Conservation (phyloP, 2,329 filamentous ascomycete species). For the Nigrospora oryzae region DNA sequence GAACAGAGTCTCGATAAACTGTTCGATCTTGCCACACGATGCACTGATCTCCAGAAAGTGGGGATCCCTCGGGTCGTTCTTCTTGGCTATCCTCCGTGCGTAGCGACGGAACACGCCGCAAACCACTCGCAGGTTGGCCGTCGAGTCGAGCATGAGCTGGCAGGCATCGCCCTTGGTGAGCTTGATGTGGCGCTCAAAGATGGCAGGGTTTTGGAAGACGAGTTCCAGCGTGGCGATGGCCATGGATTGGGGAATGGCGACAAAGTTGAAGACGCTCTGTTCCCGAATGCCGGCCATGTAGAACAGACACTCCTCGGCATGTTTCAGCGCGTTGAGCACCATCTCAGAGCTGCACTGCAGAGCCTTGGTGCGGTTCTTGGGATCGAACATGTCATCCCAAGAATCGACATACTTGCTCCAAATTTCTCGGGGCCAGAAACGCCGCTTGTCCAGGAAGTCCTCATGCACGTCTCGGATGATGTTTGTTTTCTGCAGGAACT, state of each 20-base stretch:
- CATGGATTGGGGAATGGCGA: constrained; percentile 94
- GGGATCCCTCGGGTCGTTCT: constrained; percentile 89
- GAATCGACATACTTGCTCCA: constrained; percentile 92
- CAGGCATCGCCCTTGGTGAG: constrained; percentile 95
- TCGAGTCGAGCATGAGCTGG: constrained; percentile 82
- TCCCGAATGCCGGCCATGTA: constrained; percentile 93
- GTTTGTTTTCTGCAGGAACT: constrained; percentile 97
- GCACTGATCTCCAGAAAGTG: constrained; percentile 89
- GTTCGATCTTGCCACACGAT: constrained; percentile 85
- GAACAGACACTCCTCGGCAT: constrained; percentile 90
- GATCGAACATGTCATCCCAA: constrained; percentile 85
- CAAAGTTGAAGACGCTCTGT: constrained; percentile 98
- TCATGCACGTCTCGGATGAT: constrained; percentile 95
- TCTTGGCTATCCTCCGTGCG: constrained; percentile 74
- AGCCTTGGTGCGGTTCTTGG: constrained; percentile 67
- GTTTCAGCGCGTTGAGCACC: constrained; percentile 80
- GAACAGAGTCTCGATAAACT: constrained; percentile 92
- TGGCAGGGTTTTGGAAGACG: constrained; percentile 81
- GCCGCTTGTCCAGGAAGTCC: constrained; percentile 76
- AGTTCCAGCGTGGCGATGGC: constrained; percentile 90
- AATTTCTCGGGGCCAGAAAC: constrained; percentile 93
- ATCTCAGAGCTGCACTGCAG: constrained; percentile 86
- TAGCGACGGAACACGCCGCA: constrained; percentile 78
- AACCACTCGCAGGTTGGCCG: constrained; percentile 76
- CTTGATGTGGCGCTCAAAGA: constrained; percentile 87